These are phyloP conservation scores for Pichia sorboxylosa DNA, from an alignment of 1,139 yeast species.

Conservation along the genomic window DNA sequence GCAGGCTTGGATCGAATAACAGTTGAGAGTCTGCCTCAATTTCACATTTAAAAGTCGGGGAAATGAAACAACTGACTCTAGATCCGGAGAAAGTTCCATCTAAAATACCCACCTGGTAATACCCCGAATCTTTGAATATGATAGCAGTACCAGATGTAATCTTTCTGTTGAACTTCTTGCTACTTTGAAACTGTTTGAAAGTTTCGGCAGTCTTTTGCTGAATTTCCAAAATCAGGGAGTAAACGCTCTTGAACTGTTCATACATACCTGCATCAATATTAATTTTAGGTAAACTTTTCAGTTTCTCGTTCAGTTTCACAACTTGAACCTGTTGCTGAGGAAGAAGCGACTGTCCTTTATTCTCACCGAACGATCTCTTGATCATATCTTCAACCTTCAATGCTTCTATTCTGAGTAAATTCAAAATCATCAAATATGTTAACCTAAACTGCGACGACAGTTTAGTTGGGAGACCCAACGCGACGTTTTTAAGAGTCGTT, in stretches of 20 bases:
- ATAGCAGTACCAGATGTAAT: slow-evolving; percentile 41
- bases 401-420: slow-evolving; percentile 84
- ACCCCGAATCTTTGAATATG: slow-evolving; percentile 39
- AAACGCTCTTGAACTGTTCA: slow-evolving; percentile 33
- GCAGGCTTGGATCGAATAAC: slow-evolving; percentile 18
- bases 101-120: slow-evolving; percentile 31
- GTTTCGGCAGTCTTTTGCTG: neutral
- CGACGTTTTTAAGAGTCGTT: slow-evolving; percentile 55
- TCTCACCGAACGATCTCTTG: slow-evolving; percentile 88
- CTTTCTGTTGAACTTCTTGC: slow-evolving; percentile 1
- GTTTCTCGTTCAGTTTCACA: slow-evolving; percentile 36
- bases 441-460: slow-evolving; percentile 83
- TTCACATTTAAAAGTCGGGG: neutral
- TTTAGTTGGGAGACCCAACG: slow-evolving; percentile 81
- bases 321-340: slow-evolving; percentile 77
- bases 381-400: slow-evolving; percentile 94
- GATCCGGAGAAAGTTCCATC: neutral
- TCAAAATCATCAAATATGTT: slow-evolving; percentile 92
- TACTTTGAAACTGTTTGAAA: neutral
- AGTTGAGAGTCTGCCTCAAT: slow-evolving; percentile 6
- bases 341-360: slow-evolving; percentile 68
- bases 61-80: slow-evolving; percentile 6
- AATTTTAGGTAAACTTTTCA: slow-evolving; percentile 27
- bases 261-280: slow-evolving; percentile 30
- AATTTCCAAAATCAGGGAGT: slow-evolving; percentile 16